Evolutionary conservation across 441 rosid species (phyloP).

Genomic region (Melastoma candidum): DNA sequence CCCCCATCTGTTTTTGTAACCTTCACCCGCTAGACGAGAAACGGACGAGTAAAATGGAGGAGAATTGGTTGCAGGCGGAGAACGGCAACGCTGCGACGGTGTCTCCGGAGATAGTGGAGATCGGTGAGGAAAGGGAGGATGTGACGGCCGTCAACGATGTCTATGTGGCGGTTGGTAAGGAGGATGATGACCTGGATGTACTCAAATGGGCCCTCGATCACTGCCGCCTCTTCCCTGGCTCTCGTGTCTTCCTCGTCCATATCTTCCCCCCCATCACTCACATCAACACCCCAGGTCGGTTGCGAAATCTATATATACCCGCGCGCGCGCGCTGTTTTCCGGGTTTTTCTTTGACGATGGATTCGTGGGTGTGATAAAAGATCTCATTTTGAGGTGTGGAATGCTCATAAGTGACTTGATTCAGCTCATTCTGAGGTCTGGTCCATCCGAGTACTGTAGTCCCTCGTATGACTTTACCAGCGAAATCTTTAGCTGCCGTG

Average conservation of each 20-base stretch:
- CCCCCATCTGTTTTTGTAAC: no score
- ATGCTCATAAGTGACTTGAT: no score
- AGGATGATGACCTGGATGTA: slow-evolving; percentile 23
- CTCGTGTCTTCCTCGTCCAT: slow-evolving; percentile 48
- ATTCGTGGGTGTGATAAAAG: no score
- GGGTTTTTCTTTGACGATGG: no score
- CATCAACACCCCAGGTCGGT: slow-evolving; percentile 47
- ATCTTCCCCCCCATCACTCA: slow-evolving; percentile 49
- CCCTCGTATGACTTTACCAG: no score
- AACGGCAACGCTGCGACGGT: slow-evolving; percentile 3
- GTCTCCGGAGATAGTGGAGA: slow-evolving; percentile 61
- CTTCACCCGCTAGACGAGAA: no score
- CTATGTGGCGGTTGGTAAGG: slow-evolving; percentile 58
- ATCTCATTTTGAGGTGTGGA: no score
- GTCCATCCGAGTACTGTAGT: no score
- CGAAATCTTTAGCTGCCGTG: no score
- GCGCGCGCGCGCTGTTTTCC: not conserved
- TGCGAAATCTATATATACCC: not conserved
- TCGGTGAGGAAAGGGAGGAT: slow-evolving; percentile 29
- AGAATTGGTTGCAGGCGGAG: no score
- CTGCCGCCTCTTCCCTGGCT: slow-evolving; percentile 22
- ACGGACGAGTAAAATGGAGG: no score
- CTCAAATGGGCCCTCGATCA: slow-evolving; percentile 58
- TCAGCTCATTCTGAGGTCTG: no score
- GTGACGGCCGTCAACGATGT: slow-evolving; percentile 27